Base-by-base conservation (phyloP, 2,329 filamentous ascomycete species). In the Truncatella angustata region DNA sequence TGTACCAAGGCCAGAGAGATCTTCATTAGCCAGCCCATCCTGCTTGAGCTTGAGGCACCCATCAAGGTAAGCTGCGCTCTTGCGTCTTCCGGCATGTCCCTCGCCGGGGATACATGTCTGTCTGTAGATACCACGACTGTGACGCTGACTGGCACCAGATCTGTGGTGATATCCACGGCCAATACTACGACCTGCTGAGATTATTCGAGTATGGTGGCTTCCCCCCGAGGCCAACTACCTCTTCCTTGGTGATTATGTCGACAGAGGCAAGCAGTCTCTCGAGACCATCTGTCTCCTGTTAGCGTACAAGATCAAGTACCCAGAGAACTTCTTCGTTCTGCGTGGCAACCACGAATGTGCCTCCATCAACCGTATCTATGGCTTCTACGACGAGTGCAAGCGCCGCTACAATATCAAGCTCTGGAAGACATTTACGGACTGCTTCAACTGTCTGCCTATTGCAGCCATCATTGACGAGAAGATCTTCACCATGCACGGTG, bases 381-480 rank as follows among this genome's bases (percentile, higher is more conserved):
- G 94, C 55, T 99, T 99, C 80, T 99, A 99, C 80, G 94, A 99
- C 69, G 93, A 99, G 76, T 99, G 93, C 86, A 99, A 99, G 81
- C 88, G 94, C 69, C 84, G 93, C 63, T 97, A 96, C 79, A 99
- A 97, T 76, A 96, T 97, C 80, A 97, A 97, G 84, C 82, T 97
- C 56, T 97, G 93, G 93, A 99, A 99, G 84, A 97, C 93, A 1
- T 97, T 99, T 71, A 97, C 92, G 58, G 93, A 99, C 73, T 97
- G 92, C 82, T 99, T 99, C 85, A 99, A 99, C 81, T 97, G 91
- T 76, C 77, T 97, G 68, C 93, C 93, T 44, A 97, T 99, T 72
- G 94, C 93, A 53, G 93, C 94, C 62, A 99, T 99, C 75, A 97
- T 99, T 65, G 93, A 96, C 68, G 94, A 97, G 81, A 99, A 97